Evolutionary conservation across 306 rosid genomes (phyloP), one percentile per base, ranked within the genome.

Genomic region (Lagenaria siceraria): DNA sequence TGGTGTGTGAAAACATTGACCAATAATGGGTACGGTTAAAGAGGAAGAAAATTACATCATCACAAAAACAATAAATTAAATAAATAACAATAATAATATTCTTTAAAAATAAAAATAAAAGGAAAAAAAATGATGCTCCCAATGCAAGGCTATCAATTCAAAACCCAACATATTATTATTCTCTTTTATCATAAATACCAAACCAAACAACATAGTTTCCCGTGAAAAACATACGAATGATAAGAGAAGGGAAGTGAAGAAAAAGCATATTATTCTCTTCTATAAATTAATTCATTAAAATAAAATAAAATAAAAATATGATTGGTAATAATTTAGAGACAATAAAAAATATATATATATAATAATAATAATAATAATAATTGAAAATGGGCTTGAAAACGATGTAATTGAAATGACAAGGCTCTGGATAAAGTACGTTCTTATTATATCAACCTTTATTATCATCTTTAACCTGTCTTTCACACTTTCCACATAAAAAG

Each of bases 361-460:
- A 11, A 12, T 3, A 11, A 11, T 10, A 43, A 43, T n/a, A n/a
- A n/a, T n/a, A n/a, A n/a, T n/a, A 12, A 3, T 2, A 46, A 33
- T 33, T 33, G 36, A 46, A 46, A 13, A 46, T 46, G 52, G 52
- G 6, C 7, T 31, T 74, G 63, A 74, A 51, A 74, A 74, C 2
- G 61, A 49, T 61, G 65, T 40, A 77, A 61, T 21, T 36, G 86
- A 83, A 77, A 64, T 31, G 86, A 83, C 80, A 46, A 49, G 65
- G 68, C 72, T 56, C 80, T 86, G 85, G 49, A 46, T 27, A 24
- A 78, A 83, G 86, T 40, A 78, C 77, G 25, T 69, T 53, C 82
- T 36, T 60, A 72, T 66, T 51, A 64, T 36, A 46, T 63, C 40
- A 81, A 77, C 17, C 80, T 75, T 79, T 76, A 64, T 71, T 54